A percentile compares a stretch with the other conserved stretches of the same genome.
Conservation (phyloP, 495 filamentous ascomycete species). For the Neurospora sp. region DNA sequence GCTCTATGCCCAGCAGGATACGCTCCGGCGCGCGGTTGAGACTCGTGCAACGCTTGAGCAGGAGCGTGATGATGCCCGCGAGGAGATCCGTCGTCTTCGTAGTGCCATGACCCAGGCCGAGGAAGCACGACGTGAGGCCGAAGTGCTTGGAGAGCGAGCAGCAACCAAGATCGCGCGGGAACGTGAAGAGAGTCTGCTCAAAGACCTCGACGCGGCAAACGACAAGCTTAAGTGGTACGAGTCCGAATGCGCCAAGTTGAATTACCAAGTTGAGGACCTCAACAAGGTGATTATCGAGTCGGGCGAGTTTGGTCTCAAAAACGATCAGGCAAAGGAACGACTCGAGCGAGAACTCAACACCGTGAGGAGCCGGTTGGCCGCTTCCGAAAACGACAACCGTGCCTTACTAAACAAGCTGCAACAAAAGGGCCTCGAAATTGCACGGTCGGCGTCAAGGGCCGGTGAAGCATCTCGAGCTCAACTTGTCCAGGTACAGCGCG, state of each 20-base stretch:
- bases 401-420: conserved; percentile 91
- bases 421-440: conserved; percentile 95
- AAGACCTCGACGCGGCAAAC: conserved; percentile 66
- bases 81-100: conserved; percentile 71
- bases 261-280: conserved; percentile 66
- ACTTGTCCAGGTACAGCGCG: conserved; percentile 64
- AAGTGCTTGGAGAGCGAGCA: conserved; percentile 68
- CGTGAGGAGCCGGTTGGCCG: conserved; percentile 78
- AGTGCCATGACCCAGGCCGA: conserved; percentile 76
- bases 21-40: conserved; percentile 78
- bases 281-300: conserved; percentile 79
- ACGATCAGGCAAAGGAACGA: conserved; percentile 89
- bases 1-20: conserved; percentile 95
- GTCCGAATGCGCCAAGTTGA: conserved; percentile 61
- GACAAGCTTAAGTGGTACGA: conserved; percentile 64
- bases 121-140: conserved; percentile 72
- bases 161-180: conserved; percentile 71
- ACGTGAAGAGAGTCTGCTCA: conserved; percentile 63
- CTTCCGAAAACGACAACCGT: conserved; percentile 97
- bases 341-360: conserved; percentile 88
- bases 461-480: conserved; percentile 77
- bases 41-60: conserved; percentile 66
- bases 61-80: conserved; percentile 80
- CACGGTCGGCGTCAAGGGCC: conserved; percentile 75
- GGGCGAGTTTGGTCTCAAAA: conserved; percentile 71